Evolutionary conservation across 306 rosid genomes (phyloP).

Genomic region (Styphnolobium japonicum): DNA sequence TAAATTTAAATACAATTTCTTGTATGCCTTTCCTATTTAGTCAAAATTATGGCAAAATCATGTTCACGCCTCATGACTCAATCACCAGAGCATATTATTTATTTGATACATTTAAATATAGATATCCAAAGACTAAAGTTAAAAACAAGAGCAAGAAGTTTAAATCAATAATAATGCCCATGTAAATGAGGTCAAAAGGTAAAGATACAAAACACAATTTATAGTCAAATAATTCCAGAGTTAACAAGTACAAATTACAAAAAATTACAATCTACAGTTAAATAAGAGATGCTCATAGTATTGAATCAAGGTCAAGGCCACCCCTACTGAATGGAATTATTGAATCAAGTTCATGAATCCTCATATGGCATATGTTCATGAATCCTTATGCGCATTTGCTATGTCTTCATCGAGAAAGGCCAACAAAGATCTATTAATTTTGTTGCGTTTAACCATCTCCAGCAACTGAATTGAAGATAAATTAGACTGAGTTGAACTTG

Average conservation of each 20-base stretch:
- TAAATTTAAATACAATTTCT: too few species aligned
- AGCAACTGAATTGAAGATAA: slow-evolving; percentile 53
- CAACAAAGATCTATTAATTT: slow-evolving; percentile 74
- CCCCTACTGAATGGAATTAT: too few species aligned
- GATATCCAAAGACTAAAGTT: background rate
- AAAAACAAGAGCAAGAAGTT: background rate
- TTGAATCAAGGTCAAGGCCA: too few species aligned
- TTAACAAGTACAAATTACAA: background rate
- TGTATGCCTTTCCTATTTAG: background rate
- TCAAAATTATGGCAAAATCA: background rate
- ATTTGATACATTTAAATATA: background rate
- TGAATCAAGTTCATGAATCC: too few species aligned
- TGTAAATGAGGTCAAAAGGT: background rate
- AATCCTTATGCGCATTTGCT: slow-evolving; percentile 64
- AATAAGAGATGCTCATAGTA: too few species aligned
- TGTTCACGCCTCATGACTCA: background rate
- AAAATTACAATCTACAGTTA: too few species aligned
- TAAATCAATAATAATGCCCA: background rate
- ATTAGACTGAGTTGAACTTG: background rate
- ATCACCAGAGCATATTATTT: background rate
- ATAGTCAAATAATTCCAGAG: background rate
- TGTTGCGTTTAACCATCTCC: slow-evolving; percentile 77
- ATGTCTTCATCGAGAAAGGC: slow-evolving; percentile 93
- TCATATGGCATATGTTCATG: too few species aligned
- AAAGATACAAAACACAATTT: background rate